Evolutionary conservation across 192 early-diverging fungal genomes (phyloP).

Genomic region (Lobosporangium transversale): DNA sequence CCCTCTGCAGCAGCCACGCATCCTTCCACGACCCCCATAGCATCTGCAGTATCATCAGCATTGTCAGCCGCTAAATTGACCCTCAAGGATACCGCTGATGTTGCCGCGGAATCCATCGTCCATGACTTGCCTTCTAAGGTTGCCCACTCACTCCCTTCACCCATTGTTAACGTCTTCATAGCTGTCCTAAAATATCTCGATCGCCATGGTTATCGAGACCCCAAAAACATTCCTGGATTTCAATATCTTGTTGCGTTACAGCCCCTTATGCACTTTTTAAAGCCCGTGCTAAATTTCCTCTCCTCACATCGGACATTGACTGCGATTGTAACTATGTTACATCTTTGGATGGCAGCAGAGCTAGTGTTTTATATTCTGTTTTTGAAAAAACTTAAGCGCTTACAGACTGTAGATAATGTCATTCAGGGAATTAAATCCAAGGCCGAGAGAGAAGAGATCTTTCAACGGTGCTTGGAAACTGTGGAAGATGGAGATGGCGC

Average conservation of each 20-base stretch:
- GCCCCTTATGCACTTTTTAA: slow-evolving; percentile 9
- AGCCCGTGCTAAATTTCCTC: slow-evolving; percentile 15
- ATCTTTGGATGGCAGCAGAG: slow-evolving; percentile 39
- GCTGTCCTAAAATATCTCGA: slow-evolving; percentile 16
- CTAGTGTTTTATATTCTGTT: slow-evolving; percentile 34
- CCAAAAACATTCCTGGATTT: slow-evolving; percentile 20
- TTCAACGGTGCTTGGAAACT: slow-evolving; percentile 36
- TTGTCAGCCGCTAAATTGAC: neutral
- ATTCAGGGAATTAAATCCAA: slow-evolving; percentile 18
- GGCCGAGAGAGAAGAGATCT: slow-evolving; percentile 23
- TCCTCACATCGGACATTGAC: slow-evolving; percentile 30
- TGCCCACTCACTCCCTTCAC: no score
- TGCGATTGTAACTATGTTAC: slow-evolving; percentile 14
- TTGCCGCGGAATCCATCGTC: neutral
- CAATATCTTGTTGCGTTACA: slow-evolving; percentile 8
- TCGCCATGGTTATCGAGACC: slow-evolving; percentile 8
- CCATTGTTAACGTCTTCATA: neutral
- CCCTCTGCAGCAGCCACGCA: neutral
- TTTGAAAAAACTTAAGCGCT: slow-evolving; percentile 13
- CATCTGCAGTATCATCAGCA: neutral
- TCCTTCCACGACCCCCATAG: no score
- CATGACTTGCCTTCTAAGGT: neutral
- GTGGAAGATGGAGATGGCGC: slow-evolving; percentile 19
- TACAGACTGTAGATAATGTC: slow-evolving; percentile 23
- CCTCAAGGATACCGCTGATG: no score